phyloP scores from a whole-genome alignment of 2,329 filamentous ascomycete genomes.

The Rasamsonia emersonii region DNA sequence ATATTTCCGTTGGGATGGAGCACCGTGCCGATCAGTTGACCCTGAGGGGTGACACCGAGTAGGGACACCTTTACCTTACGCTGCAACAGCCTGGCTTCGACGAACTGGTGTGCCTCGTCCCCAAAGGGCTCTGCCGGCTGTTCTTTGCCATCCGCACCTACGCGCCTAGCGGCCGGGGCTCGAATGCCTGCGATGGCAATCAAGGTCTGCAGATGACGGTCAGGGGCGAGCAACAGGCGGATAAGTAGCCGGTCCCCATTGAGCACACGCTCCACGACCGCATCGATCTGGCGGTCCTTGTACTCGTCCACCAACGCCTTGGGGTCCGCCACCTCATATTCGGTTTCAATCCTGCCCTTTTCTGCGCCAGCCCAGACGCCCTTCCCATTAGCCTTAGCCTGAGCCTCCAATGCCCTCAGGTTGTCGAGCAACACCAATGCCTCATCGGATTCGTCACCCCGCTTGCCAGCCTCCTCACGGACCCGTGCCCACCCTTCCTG shows the following conservation, averaged over 20 bases:
- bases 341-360: constrained; percentile 60
- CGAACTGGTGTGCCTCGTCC: constrained; percentile 79
- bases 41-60: constrained; percentile 80
- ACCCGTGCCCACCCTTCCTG: constrained; percentile 89
- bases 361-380: constrained; percentile 67
- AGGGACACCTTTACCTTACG: constrained; percentile 75
- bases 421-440: constrained; percentile 62
- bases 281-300: constrained; percentile 78
- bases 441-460: constrained; percentile 76
- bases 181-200: constrained; percentile 82
- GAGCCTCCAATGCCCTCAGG: constrained; percentile 66
- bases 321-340: constrained; percentile 71
- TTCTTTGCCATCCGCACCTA: constrained; percentile 67
- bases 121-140: constrained; percentile 83
- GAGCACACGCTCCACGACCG: constrained; percentile 82
- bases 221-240: constrained; percentile 68
- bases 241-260: constrained; percentile 85
- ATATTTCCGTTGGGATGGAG: constrained; percentile 89
- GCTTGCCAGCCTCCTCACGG: constrained; percentile 80
- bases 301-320: constrained; percentile 68
- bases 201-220: constrained; percentile 82
- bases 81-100: constrained; percentile 78
- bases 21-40: constrained; percentile 79
- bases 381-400: constrained; percentile 69
- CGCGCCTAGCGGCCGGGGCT: constrained; percentile 79